Conservation (phyloP, 2,329 filamentous ascomycete species). For the Exophiala aquamarina region DNA sequence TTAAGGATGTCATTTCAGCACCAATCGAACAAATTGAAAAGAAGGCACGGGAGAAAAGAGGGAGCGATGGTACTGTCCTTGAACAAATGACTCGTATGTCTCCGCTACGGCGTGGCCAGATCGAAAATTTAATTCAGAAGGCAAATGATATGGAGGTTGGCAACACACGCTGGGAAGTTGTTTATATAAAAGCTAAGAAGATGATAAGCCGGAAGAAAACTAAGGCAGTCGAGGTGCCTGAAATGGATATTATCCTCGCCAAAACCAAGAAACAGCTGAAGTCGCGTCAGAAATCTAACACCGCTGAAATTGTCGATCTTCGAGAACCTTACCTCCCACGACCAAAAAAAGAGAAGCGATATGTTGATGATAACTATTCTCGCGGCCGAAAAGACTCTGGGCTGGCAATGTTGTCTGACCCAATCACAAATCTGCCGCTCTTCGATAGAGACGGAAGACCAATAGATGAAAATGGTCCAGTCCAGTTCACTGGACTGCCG, state of each 20-base stretch:
- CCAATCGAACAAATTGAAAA: conserved; percentile 22
- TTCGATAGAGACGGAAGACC: conserved; percentile 24
- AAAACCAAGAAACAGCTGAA: conserved; percentile 7
- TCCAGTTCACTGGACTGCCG: conserved; percentile 23
- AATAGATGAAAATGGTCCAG: conserved; percentile 20
- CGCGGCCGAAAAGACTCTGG: conserved; percentile 20
- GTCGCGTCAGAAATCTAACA: conserved; percentile 11
- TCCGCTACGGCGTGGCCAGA: conserved; percentile 13
- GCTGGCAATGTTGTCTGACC: conserved; percentile 22
- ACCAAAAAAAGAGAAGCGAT: conserved; percentile 10
- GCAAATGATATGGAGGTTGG: conserved; percentile 18
- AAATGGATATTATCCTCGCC: conserved; percentile 25
- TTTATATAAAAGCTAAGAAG: conserved; percentile 20
- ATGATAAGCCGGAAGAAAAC: conserved; percentile 6
- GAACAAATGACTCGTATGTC: conserved; percentile 21
- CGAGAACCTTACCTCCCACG: conserved; percentile 4
- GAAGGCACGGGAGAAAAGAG: conserved; percentile 12
- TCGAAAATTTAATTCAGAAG: conserved; percentile 14
- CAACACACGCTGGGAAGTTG: conserved; percentile 18
- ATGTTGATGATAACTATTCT: conserved; percentile 13
- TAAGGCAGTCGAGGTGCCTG: conserved; percentile 15
- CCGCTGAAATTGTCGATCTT: conserved; percentile 10
- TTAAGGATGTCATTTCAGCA: conserved; percentile 9
- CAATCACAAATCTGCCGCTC: conserved; percentile 19
- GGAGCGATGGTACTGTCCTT: conserved; percentile 16